These are phyloP conservation scores for Exserohilum turcica DNA, from an alignment of 2,329 filamentous ascomycete species.

Conservation along the genomic window DNA sequence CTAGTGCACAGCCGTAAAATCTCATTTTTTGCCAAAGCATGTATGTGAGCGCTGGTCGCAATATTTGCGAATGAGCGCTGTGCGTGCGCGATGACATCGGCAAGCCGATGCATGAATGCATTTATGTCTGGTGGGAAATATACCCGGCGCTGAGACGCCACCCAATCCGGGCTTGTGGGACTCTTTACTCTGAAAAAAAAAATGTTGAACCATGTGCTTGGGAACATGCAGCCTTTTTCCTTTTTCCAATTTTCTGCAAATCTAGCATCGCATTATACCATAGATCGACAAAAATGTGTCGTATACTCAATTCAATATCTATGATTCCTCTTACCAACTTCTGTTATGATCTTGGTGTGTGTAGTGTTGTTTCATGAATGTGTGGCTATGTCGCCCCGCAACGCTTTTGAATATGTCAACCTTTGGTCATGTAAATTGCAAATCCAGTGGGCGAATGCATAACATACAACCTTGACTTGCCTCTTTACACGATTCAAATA, in stretches of 20 bases:
- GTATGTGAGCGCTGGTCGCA: slow-evolving; percentile 23
- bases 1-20: slow-evolving; percentile 16
- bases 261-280: slow-evolving; percentile 13
- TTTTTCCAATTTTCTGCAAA: slow-evolving; percentile 6
- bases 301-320: slow-evolving; percentile 7
- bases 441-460: no score
- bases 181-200: slow-evolving; percentile 8
- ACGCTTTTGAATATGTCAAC: no score
- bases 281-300: slow-evolving; percentile 6
- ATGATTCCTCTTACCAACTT: not conserved
- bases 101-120: slow-evolving; percentile 17
- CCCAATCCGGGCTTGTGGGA: slow-evolving; percentile 6
- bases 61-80: slow-evolving; percentile 15
- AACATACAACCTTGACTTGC: no score
- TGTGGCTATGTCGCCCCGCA: no score
- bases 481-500: no score
- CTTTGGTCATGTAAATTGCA: no score
- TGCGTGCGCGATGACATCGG: slow-evolving; percentile 21
- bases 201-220: not conserved
- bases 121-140: slow-evolving; percentile 23
- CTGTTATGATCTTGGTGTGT: not conserved
- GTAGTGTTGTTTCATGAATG: not conserved
- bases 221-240: slow-evolving; percentile 1
- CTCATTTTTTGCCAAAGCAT: slow-evolving; percentile 1
- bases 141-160: slow-evolving; percentile 36